phyloP scores from a whole-genome alignment of 805 yeast species.

The Sugiyamaella boreocaroliniensis region DNA sequence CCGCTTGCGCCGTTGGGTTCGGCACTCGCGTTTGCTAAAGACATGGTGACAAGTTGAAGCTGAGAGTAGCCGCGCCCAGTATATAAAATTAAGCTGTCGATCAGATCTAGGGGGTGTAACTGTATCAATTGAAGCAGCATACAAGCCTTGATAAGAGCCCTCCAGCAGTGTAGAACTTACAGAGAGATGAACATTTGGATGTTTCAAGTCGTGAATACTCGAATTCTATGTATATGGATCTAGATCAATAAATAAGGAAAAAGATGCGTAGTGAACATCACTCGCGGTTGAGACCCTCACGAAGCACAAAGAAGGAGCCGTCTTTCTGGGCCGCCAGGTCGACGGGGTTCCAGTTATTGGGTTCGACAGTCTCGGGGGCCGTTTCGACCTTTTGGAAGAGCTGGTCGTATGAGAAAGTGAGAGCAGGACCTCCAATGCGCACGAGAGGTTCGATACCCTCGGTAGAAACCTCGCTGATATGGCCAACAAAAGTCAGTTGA shows the following conservation, averaged over 20 bases:
- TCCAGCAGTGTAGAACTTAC: too few relatives aligned
- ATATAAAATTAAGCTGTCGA: not conserved
- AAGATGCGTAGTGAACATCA: not conserved
- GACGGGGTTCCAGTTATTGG: conserved; percentile 26
- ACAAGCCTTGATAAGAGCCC: not conserved
- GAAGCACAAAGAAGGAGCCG: conserved; percentile 26
- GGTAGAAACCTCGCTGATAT: conserved; percentile 31
- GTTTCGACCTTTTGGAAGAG: conserved; percentile 9
- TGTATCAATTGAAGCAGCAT: not conserved
- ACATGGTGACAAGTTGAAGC: not conserved
- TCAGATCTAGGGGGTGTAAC: too few relatives aligned
- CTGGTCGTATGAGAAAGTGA: conserved; percentile 10
- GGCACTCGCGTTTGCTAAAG: not conserved
- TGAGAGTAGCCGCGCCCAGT: not conserved
- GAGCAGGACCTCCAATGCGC: conserved; percentile 21
- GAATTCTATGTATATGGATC: not conserved
- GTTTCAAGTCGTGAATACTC: not conserved
- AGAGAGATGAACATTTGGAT: too few relatives aligned
- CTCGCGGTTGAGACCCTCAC: conserved; percentile 20
- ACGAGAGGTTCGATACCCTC: conserved; percentile 30
- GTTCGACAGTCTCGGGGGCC: conserved; percentile 14
- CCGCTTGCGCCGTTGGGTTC: not conserved
- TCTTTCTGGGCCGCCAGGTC: conserved; percentile 21
- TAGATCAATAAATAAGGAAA: not conserved
- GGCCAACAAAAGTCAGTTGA: conserved; percentile 35